These are phyloP conservation scores for Lumnitzera littorea DNA, from an alignment of 345 rosid genomes.

Conservation along the genomic window DNA sequence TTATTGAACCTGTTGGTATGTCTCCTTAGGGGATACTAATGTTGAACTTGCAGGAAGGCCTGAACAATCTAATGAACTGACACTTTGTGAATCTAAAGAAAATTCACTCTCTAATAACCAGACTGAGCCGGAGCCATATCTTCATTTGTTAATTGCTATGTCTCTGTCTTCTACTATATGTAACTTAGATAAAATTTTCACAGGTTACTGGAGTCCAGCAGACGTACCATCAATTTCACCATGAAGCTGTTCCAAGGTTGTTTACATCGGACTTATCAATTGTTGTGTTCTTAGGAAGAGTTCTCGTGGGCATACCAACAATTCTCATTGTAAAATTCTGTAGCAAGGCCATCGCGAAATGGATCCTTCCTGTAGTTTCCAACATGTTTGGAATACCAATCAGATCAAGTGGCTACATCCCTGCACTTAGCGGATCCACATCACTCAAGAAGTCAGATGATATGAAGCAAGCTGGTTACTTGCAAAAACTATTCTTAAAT, in stretches of 20 bases:
- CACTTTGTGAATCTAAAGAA: too few relatives aligned
- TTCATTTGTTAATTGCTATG: too few relatives aligned
- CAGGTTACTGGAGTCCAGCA: slow-evolving; percentile 85
- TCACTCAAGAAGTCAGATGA: slow-evolving; percentile 35
- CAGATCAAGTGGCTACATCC: slow-evolving; percentile 60
- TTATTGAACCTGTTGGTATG: too few relatives aligned
- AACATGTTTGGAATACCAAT: slow-evolving; percentile 69
- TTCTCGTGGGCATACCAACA: slow-evolving; percentile 74
- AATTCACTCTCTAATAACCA: too few relatives aligned
- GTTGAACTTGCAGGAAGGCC: too few relatives aligned
- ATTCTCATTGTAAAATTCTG: slow-evolving; percentile 84
- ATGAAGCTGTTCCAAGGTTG: slow-evolving; percentile 55
- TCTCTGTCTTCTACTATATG: too few relatives aligned
- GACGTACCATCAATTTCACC: slow-evolving; percentile 89
- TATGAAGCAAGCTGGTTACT: slow-evolving; percentile 42
- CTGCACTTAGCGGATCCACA: slow-evolving; percentile 41
- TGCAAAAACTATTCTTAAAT: slow-evolving; percentile 42
- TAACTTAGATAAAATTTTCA: background rate
- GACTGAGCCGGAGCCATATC: too few relatives aligned
- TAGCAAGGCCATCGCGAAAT: slow-evolving; percentile 84
- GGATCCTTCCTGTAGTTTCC: slow-evolving; percentile 72
- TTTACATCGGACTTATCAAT: slow-evolving; percentile 44
- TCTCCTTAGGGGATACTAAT: too few relatives aligned
- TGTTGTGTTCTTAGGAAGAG: slow-evolving; percentile 49
- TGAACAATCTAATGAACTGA: too few relatives aligned